Base-by-base conservation (phyloP, 768 basidiomycete species). In the Coprinellus micaceus region DNA sequence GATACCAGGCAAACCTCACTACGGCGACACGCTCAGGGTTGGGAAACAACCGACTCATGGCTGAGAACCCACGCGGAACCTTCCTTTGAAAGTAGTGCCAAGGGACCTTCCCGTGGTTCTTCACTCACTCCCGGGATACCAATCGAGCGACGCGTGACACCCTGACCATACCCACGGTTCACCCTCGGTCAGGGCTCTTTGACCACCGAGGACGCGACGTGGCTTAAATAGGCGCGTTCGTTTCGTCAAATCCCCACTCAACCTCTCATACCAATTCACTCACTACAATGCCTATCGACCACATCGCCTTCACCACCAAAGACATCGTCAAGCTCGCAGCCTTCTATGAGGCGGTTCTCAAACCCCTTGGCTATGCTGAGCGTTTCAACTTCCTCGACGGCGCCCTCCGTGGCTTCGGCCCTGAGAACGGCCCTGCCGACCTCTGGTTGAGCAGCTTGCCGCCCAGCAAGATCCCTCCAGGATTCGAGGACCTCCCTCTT, bases 371-470 rank as follows among this genome's bases (percentile, higher is more conserved):
- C 3, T 58, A 58, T 39, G 29, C 2, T 11, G 29, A 57, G 44
- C 39, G 33, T 3, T 30, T 52, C 19, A 28, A 30, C 9, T 21
- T 57, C 43, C 28, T 22, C 22, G 50, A 52, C 15, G 50, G 56
- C 15, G 15, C n/a, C 22, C 49, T 57, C 4, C 39, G 56, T 12
- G 56, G 56, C 26, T 57, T 52, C 25, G 56, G 56, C 37, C 17
- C 39, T 3, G 6, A 17, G 6, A 3, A n/a, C 13, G 58, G 55
- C 36, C 48, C 33, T 22, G 61, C 61, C 9, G 62, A 65, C 52
- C 66, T 69, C 48, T 67, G 66, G 63, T 25, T 69, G 2, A 49
- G 57, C 12, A 50, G 52, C 26, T 49, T 40, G n/a, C 49, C 28
- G 30, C 33, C 33, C 6, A 24, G 45, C 39, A 30, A 47, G 41